These are phyloP conservation scores for Arbutus unedo DNA, from an alignment of 148 eudicot species.

Conservation along the genomic window DNA sequence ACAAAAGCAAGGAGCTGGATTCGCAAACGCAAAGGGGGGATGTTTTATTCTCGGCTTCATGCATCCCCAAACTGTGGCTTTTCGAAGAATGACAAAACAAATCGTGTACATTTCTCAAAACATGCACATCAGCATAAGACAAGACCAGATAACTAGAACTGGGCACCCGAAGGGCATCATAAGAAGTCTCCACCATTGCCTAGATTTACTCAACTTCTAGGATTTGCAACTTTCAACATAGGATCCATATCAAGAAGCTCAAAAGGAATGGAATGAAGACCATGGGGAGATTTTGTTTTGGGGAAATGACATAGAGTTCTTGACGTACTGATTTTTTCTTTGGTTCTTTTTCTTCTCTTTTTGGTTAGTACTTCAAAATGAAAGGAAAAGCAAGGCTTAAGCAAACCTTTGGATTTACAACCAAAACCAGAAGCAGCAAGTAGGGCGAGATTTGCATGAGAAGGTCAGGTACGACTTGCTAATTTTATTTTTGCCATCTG, in stretches of 20 bases:
- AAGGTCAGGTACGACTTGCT: not conserved
- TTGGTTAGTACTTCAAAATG: not conserved
- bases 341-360: not conserved
- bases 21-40: not conserved
- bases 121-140: not conserved
- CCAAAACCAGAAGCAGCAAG: not conserved
- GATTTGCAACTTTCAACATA: not conserved
- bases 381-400: not conserved
- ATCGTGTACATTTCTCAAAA: not conserved
- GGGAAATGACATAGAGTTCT: too few relatives aligned
- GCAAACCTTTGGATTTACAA: not conserved
- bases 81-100: not conserved
- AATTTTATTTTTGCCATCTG: not conserved
- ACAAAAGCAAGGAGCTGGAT: not conserved
- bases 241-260: too few relatives aligned
- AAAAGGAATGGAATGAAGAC: too few relatives aligned
- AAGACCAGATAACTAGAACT: not conserved
- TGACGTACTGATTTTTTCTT: too few relatives aligned
- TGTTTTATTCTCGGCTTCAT: not conserved
- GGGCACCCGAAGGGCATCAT: not conserved
- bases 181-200: not conserved
- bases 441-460: not conserved
- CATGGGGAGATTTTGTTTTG: too few relatives aligned
- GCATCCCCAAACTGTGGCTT: not conserved
- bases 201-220: not conserved